Base-by-base conservation (phyloP, 2,329 filamentous ascomycete species). In the Aureobasidium sp. region DNA sequence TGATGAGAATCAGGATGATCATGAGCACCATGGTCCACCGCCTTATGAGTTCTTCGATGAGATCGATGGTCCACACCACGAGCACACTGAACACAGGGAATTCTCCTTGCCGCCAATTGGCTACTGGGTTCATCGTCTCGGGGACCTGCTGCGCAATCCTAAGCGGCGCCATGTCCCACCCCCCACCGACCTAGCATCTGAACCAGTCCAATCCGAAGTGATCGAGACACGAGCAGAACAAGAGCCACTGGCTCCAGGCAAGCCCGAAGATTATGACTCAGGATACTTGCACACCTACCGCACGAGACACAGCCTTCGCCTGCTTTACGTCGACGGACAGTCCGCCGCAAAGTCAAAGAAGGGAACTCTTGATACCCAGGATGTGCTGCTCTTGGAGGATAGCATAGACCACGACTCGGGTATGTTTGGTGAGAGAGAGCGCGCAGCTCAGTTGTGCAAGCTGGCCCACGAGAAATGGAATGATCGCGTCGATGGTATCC, bases 251-350 rank as follows among this genome's bases (percentile, higher is more conserved):
- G 36, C 30, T 10, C 7, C 47, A 62, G 34, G 53, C 39, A n/a
- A 21, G 0, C 29, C 53, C 15, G 37, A 64, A 13, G 64, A 65
- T 2, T 21, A 44, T 3, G 47, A 45, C 8, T 50, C 45, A 11
- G 87, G 87, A 8, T 88, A 85, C 66, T 75, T 90, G 1, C 87
- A 90, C 67, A 86, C 82, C 0, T 91, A 90, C 69, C 77, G 78
- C 7, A 80, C 86, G 3, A 80, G 74, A 1, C 78, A 82, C 15
- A 75, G 81, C 5, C 74, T 90, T 1, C 79, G 80, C 11, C 75
- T 90, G 3, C 74, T 91, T 3, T 89, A 90, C 67, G 70, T 90
- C 16, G 88, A 91, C 68, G 88, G 88, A 4, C 85, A 86, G 77
- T 82, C 83, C 2, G 88, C 86, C 0, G 87, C 79, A 1, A 90